phyloP scores from a whole-genome alignment of 2,329 filamentous ascomycete species.

The Xylariales sp. region DNA sequence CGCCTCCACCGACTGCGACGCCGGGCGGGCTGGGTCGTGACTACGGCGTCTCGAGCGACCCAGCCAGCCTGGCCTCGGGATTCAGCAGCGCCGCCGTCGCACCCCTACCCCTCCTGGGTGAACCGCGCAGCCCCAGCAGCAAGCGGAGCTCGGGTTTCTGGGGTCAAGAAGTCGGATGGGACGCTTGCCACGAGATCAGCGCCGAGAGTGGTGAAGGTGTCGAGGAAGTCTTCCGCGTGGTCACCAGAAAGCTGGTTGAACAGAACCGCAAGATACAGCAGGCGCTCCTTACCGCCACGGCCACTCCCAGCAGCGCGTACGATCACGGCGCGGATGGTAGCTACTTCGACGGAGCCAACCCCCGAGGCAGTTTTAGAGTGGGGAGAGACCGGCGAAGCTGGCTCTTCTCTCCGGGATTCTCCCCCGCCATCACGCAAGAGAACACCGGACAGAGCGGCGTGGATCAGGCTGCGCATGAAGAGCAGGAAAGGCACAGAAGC shows the following conservation, averaged over 20 bases:
- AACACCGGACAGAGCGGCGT: conserved; percentile 21
- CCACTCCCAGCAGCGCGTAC: conserved; percentile 43
- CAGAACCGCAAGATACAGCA: conserved; percentile 61
- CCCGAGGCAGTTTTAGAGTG: conserved; percentile 50
- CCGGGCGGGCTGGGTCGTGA: too few relatives aligned
- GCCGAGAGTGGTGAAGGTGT: conserved; percentile 93
- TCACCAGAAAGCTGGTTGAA: conserved; percentile 59
- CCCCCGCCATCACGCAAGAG: conserved; percentile 48
- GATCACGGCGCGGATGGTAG: conserved; percentile 27
- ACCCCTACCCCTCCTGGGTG: too few relatives aligned
- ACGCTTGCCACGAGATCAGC: conserved; percentile 94
- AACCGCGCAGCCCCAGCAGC: conserved; percentile 56
- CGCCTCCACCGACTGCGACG: conserved; percentile 62
- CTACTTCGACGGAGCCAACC: conserved; percentile 48
- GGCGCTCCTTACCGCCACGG: conserved; percentile 51
- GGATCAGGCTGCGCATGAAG: conserved; percentile 7
- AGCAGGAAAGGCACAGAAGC: conserved; percentile 5
- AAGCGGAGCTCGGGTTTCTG: conserved; percentile 75
- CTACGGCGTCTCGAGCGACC: conserved; percentile 19
- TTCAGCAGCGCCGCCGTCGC: conserved; percentile 23
- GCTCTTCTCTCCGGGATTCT: conserved; percentile 52
- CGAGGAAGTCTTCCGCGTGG: conserved; percentile 85
- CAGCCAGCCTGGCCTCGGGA: conserved; percentile 23
- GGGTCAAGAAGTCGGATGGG: conserved; percentile 92
- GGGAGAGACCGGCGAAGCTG: conserved; percentile 55